A percentile compares a stretch with the other conserved stretches of the same genome.
phyloP scores from a whole-genome alignment of 1,139 yeast species.

The Pichia sorboxylosa region DNA sequence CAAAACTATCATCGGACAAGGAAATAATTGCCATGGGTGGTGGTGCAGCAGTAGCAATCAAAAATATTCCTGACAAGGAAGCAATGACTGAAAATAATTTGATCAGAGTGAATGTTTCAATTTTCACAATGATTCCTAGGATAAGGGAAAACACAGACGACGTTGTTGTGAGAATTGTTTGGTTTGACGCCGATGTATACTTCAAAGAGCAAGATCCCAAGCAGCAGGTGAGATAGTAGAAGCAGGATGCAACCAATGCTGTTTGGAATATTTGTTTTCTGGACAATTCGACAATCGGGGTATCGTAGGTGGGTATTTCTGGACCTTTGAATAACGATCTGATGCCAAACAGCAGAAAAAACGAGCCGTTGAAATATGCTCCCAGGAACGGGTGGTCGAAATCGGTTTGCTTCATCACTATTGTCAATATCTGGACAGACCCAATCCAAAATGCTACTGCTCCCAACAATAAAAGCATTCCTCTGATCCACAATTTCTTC shows the following conservation, averaged over 20 bases:
- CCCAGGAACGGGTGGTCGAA: constrained; percentile 39
- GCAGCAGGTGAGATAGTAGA: constrained; percentile 34
- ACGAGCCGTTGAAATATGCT: constrained; percentile 36
- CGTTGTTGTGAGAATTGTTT: constrained; percentile 39
- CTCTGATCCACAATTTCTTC: constrained; percentile 31
- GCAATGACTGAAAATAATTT: constrained; percentile 34
- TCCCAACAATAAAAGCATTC: constrained; percentile 30
- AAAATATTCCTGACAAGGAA: constrained; percentile 36
- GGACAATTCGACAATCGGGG: constrained; percentile 23
- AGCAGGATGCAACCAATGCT: constrained; percentile 30
- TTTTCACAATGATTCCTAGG: constrained; percentile 30
- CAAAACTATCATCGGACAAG: constrained; percentile 27
- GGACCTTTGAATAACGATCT: constrained; percentile 1
- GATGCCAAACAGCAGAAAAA: constrained; percentile 32
- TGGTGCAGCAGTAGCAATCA: constrained; percentile 30
- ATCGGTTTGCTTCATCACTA: constrained; percentile 35
- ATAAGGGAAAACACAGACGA: constrained; percentile 41
- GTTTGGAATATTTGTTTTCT: constrained; percentile 26
- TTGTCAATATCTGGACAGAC: constrained; percentile 39
- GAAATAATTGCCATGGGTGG: neutral
- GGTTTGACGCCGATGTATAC: constrained; percentile 44
- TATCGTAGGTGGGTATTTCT: constrained; percentile 2
- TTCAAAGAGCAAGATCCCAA: constrained; percentile 32
- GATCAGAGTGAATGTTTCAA: constrained; percentile 33
- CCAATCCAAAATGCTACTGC: constrained; percentile 38